Percentiles rank a stretch among this genome's conserved stretches.
phyloP scores from a whole-genome alignment of 352 stramenopile species.

The Peronospora destructor region DNA sequence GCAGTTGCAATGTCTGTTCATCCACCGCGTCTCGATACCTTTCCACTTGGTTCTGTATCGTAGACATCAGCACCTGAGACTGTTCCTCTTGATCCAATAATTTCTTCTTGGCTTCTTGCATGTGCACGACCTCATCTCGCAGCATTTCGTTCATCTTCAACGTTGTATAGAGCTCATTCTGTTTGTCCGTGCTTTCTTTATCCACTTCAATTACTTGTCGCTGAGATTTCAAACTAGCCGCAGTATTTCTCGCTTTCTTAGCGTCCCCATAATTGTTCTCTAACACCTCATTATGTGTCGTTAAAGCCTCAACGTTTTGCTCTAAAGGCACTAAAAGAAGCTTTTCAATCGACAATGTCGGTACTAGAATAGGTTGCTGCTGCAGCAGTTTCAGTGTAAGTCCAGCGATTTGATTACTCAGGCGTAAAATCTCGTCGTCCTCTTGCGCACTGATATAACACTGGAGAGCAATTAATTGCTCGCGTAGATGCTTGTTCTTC shows the following conservation, averaged over 20 bases:
- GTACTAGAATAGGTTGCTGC: not conserved
- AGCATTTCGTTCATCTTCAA: slow-evolving; percentile 66
- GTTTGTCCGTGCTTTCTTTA: slow-evolving; percentile 42
- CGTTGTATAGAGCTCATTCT: slow-evolving; percentile 52
- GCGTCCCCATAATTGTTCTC: slow-evolving; percentile 29
- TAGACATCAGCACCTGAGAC: slow-evolving; percentile 36
- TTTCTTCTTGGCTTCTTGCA: slow-evolving; percentile 34
- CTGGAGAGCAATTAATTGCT: slow-evolving; percentile 38
- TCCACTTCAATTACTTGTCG: slow-evolving; percentile 23
- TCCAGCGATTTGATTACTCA: slow-evolving; percentile 15
- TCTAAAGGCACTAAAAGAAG: slow-evolving; percentile 4
- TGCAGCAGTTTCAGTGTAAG: slow-evolving; percentile 14
- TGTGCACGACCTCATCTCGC: slow-evolving; percentile 28
- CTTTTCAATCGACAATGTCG: not conserved
- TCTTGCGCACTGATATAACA: slow-evolving; percentile 18
- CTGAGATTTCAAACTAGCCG: slow-evolving; percentile 27
- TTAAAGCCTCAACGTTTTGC: slow-evolving; percentile 19
- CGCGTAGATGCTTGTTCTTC: slow-evolving; percentile 65
- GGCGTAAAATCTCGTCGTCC: slow-evolving; percentile 21
- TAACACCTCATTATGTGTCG: slow-evolving; percentile 35
- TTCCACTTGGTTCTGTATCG: slow-evolving; percentile 46
- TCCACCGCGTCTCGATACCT: slow-evolving; percentile 50
- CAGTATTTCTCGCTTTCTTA: slow-evolving; percentile 31
- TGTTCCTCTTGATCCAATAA: slow-evolving; percentile 35
- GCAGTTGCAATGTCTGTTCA: slow-evolving; percentile 56